Evolutionary conservation across 2,329 filamentous ascomycete species (phyloP).

Genomic region (Aspergillus sp.): DNA sequence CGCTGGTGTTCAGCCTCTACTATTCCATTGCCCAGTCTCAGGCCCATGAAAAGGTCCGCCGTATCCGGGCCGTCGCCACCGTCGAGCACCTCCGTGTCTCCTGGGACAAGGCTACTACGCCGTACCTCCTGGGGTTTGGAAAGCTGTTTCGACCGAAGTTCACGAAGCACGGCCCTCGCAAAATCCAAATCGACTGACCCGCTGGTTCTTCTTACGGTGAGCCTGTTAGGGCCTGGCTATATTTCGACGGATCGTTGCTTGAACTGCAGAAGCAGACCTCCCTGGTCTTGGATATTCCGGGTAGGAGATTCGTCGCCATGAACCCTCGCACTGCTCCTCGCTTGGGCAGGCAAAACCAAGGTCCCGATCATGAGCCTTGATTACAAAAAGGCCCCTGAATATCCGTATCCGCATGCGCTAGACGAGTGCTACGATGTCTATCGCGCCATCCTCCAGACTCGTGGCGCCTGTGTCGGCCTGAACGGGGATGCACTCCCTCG

Average conservation of each 20-base stretch:
- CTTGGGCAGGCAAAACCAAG: conserved; percentile 82
- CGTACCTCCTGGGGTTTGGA: conserved; percentile 68
- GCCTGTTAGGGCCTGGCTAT: conserved; percentile 78
- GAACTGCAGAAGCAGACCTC: conserved; percentile 67
- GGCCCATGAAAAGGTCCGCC: conserved; percentile 92
- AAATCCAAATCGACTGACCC: conserved; percentile 75
- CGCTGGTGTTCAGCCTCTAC: conserved; percentile 76
- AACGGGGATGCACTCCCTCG: conserved; percentile 57
- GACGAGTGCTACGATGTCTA: conserved; percentile 87
- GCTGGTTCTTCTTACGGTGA: conserved; percentile 71
- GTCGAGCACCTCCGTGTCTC: conserved; percentile 84
- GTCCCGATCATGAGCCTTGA: conserved; percentile 86
- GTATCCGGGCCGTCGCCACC: conserved; percentile 75
- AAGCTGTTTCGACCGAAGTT: conserved; percentile 66
- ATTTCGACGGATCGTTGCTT: conserved; percentile 79
- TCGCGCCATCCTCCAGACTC: conserved; percentile 59
- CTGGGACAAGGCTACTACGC: conserved; percentile 91
- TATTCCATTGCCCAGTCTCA: conserved; percentile 89
- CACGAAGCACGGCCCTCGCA: conserved; percentile 70
- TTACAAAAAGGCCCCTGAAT: conserved; percentile 79
- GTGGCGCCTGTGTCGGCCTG: conserved; percentile 67
- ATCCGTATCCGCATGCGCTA: conserved; percentile 73
- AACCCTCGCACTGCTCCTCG: conserved; percentile 78
- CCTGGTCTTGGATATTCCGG: conserved; percentile 80
- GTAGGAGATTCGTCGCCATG: conserved; percentile 96